Conservation (phyloP, 306 rosid species). For the Betula pendula region DNA sequence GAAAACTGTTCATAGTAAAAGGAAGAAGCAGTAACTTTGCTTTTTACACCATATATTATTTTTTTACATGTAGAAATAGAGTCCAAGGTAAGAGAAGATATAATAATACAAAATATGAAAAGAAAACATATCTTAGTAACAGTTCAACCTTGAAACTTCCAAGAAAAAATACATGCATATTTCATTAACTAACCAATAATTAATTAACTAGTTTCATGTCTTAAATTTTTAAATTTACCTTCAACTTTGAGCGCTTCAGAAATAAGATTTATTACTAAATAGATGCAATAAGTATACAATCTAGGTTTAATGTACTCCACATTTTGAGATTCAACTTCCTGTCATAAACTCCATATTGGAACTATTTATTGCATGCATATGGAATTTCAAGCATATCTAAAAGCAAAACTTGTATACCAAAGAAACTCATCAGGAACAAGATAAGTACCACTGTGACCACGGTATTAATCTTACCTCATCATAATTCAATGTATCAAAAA, state of each 20-base stretch:
- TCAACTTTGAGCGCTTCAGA: neutral
- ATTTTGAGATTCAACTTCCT: neutral
- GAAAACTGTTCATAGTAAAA: too few relatives aligned
- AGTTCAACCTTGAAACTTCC: slow-evolving; percentile 6
- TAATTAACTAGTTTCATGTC: neutral
- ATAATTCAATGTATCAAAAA: slow-evolving; percentile 67
- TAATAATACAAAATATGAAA: slow-evolving; percentile 4
- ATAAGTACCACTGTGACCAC: neutral
- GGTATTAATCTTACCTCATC: slow-evolving; percentile 67
- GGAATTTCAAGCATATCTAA: neutral
- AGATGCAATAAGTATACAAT: neutral
- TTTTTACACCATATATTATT: too few relatives aligned
- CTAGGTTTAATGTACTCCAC: neutral
- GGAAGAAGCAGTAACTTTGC: too few relatives aligned
- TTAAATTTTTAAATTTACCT: neutral
- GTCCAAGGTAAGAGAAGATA: neutral
- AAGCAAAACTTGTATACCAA: neutral
- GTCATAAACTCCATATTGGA: neutral
- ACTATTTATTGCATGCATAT: neutral
- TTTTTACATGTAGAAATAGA: too few relatives aligned
- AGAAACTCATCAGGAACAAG: neutral
- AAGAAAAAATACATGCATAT: too few relatives aligned
- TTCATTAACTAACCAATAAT: too few relatives aligned
- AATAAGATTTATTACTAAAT: neutral
- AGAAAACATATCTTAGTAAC: neutral